Percentiles rank a stretch among this genome's conserved stretches.
These are phyloP conservation scores for Coemansia sp. DNA, from an alignment of 192 early-diverging fungal species.

Conservation along the genomic window DNA sequence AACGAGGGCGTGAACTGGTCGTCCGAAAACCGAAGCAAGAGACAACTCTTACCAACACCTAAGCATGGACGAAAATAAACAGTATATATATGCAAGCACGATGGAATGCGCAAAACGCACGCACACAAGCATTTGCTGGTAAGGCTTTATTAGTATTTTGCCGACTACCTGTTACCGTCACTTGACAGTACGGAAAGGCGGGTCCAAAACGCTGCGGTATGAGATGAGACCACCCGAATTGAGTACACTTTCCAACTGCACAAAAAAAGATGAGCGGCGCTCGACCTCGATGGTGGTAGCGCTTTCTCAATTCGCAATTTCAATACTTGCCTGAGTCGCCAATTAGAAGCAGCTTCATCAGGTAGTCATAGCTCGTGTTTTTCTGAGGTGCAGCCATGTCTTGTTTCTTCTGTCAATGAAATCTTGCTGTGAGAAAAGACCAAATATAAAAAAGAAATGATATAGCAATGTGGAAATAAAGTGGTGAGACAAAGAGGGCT, in stretches of 20 bases:
- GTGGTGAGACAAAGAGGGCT: neutral
- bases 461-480: conserved; percentile 4
- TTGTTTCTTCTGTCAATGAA: neutral
- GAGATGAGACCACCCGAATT: too few species aligned
- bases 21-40: conserved; percentile 96
- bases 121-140: too few species aligned
- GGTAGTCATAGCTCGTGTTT: conserved; percentile 96
- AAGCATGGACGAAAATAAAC: conserved; percentile 1
- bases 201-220: too few species aligned
- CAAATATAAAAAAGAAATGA: conserved; percentile 6
- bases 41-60: conserved; percentile 86
- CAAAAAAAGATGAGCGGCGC: too few species aligned
- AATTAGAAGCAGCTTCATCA: conserved; percentile 98
- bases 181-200: too few species aligned
- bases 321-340: conserved; percentile 88
- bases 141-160: neutral
- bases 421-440: neutral
- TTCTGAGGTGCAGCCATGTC: conserved; percentile 61
- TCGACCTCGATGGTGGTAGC: neutral
- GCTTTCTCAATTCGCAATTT: conserved; percentile 2
- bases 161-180: too few species aligned
- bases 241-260: too few species aligned
- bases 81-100: too few species aligned
- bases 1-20: conserved; percentile 99
- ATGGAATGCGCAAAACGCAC: too few species aligned